Percentiles rank a stretch among this genome's conserved stretches.
phyloP scores from a whole-genome alignment of 1,139 yeast genomes.

The Meyerozyma guilliermondii region DNA sequence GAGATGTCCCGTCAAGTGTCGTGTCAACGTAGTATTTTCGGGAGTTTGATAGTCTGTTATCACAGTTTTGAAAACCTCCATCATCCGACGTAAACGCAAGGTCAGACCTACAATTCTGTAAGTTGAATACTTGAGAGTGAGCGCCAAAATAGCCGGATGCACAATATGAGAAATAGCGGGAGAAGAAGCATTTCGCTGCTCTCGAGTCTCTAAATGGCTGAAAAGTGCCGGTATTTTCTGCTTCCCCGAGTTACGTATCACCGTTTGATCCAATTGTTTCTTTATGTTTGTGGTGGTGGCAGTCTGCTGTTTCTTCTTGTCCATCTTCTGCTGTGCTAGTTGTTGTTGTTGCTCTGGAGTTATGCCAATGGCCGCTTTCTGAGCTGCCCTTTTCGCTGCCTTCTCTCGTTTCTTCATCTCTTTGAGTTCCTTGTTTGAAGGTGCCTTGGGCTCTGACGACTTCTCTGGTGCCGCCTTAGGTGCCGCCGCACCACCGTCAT shows the following conservation, averaged over 20 bases:
- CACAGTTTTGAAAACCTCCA: constrained; percentile 77
- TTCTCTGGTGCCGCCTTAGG: neutral
- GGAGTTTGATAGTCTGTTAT: constrained; percentile 84
- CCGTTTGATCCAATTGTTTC: constrained; percentile 52
- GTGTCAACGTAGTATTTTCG: constrained; percentile 72
- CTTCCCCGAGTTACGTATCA: constrained; percentile 37
- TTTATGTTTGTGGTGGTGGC: constrained; percentile 48
- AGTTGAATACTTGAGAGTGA: constrained; percentile 77
- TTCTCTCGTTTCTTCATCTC: constrained; percentile 85
- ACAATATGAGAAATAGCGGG: constrained; percentile 64
- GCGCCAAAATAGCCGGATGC: constrained; percentile 78
- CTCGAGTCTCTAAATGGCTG: constrained; percentile 83
- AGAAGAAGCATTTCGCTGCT: constrained; percentile 66
- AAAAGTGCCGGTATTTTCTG: constrained; percentile 61
- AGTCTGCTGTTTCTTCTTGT: constrained; percentile 23
- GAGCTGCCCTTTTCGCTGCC: constrained; percentile 78
- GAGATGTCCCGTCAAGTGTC: constrained; percentile 84
- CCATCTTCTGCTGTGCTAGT: constrained; percentile 35
- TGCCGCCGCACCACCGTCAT: neutral
- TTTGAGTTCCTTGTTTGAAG: constrained; percentile 78
- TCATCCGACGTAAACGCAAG: constrained; percentile 79
- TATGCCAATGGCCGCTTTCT: constrained; percentile 51
- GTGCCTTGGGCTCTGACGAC: constrained; percentile 19
- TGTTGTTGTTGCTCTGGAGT: constrained; percentile 39
- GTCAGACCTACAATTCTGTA: constrained; percentile 88